A percentile compares a stretch with the other conserved stretches of the same genome.
Evolutionary conservation across 164 flowering plant genomes (phyloP).

Genomic region (Euptelea pleiosperma): DNA sequence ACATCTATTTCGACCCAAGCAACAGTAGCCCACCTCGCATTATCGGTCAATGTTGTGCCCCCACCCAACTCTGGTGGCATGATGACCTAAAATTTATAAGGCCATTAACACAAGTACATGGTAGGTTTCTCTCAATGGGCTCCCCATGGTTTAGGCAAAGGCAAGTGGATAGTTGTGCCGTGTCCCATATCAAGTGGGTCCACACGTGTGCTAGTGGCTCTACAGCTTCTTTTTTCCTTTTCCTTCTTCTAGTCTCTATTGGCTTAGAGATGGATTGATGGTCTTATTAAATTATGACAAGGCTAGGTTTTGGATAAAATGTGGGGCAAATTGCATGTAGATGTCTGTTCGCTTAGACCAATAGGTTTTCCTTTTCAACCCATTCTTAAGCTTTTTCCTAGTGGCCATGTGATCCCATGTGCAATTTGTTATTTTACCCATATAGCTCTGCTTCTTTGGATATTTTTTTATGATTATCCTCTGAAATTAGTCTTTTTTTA

Average conservation of each 20-base stretch:
- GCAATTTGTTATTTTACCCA: neutral
- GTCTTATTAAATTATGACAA: neutral
- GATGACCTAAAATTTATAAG: neutral
- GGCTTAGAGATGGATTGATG: neutral
- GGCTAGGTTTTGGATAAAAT: conserved; percentile 7
- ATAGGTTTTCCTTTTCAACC: conserved; percentile 1
- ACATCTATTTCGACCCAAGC: too few species aligned
- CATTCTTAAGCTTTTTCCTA: conserved; percentile 7
- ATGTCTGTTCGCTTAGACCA: neutral
- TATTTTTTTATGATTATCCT: neutral
- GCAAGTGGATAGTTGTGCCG: too few species aligned
- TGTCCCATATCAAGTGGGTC: too few species aligned
- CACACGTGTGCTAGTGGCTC: neutral
- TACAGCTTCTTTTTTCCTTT: too few species aligned
- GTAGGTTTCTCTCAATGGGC: too few species aligned
- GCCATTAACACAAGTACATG: neutral
- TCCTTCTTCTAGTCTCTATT: too few species aligned
- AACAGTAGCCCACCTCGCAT: too few species aligned
- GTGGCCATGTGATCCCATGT: conserved; percentile 22
- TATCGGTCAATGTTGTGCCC: too few species aligned
- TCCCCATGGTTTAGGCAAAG: too few species aligned
- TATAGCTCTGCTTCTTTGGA: neutral
- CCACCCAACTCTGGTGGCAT: too few species aligned
- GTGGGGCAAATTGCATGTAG: conserved; percentile 2
- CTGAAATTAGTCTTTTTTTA: neutral